Conservation (phyloP, 306 rosid genomes). For the Senna siamea region DNA sequence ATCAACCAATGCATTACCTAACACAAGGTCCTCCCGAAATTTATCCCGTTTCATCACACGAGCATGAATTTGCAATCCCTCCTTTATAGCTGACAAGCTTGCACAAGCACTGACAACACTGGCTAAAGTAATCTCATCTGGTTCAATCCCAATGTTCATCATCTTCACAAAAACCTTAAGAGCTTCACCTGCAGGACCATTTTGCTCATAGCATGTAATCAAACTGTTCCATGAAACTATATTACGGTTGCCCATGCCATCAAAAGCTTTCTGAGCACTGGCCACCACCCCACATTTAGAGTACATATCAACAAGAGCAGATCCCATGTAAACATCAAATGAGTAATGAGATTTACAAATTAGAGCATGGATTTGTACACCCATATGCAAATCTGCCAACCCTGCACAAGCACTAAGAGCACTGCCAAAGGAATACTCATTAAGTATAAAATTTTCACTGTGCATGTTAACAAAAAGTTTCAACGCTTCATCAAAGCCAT, state of each 20-base stretch:
- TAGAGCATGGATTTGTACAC: constrained; percentile 58
- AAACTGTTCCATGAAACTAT: constrained; percentile 67
- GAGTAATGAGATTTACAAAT: constrained; percentile 44
- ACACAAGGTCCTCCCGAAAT: constrained; percentile 52
- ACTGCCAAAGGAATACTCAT: constrained; percentile 59
- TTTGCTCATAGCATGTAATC: constrained; percentile 70
- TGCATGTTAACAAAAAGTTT: constrained; percentile 51
- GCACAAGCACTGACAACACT: constrained; percentile 71
- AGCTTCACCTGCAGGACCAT: constrained; percentile 58
- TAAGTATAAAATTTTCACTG: constrained; percentile 49
- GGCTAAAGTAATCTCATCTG: constrained; percentile 62
- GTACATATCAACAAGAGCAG: constrained; percentile 66
- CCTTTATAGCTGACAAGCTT: constrained; percentile 50
- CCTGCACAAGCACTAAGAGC: constrained; percentile 65
- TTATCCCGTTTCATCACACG: constrained; percentile 46
- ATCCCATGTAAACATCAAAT: constrained; percentile 53
- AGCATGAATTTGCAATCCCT: constrained; percentile 61
- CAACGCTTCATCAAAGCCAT: constrained; percentile 51
- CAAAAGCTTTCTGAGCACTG: constrained; percentile 57
- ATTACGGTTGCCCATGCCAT: constrained; percentile 55
- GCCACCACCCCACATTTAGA: constrained; percentile 55
- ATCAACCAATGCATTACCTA: constrained; percentile 65
- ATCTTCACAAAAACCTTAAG: constrained; percentile 55
- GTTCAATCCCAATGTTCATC: constrained; percentile 55
- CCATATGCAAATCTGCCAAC: constrained; percentile 47